phyloP scores from a whole-genome alignment of 495 filamentous ascomycete genomes.

The Aspergillus wentii region DNA sequence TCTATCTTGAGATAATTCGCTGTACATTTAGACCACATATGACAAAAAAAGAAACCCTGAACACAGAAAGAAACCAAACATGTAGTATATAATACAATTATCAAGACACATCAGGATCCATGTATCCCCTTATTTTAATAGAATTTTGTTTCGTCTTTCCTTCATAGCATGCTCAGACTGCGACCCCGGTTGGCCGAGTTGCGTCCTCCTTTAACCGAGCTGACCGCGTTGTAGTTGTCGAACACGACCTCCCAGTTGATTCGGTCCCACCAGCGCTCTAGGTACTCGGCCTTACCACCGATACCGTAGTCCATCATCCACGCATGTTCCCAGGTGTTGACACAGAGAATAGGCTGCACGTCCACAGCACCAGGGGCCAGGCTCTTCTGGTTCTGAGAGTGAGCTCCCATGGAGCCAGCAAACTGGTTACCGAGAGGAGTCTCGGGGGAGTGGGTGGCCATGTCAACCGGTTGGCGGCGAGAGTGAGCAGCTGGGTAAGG shows the following conservation, averaged over 20 bases:
- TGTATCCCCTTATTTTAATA: not conserved
- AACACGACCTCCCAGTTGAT: conserved; percentile 80
- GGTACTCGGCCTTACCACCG: conserved; percentile 68
- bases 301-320: conserved; percentile 86
- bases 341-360: conserved; percentile 71
- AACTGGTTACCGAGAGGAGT: conserved; percentile 36
- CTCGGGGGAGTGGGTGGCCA: conserved; percentile 59
- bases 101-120: conserved; percentile 7
- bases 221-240: conserved; percentile 39
- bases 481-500: conserved; percentile 82
- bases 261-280: conserved; percentile 77
- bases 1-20: conserved; percentile 12
- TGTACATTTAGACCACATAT: conserved; percentile 17
- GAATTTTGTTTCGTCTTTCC: conserved; percentile 6
- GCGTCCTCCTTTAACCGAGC: conserved; percentile 17
- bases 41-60: conserved; percentile 8
- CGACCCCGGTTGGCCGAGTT: conserved; percentile 16
- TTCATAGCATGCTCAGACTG: conserved; percentile 28
- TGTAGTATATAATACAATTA: conserved; percentile 26
- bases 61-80: conserved; percentile 13
- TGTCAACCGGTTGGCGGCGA: conserved; percentile 72
- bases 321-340: conserved; percentile 96
- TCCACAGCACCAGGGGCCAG: conserved; percentile 65
- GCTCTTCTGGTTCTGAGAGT: conserved; percentile 36
- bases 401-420: conserved; percentile 46